Evolutionary conservation across 2,329 filamentous ascomycete genomes (phyloP).

Genomic region (Magnaporthales sp.): DNA sequence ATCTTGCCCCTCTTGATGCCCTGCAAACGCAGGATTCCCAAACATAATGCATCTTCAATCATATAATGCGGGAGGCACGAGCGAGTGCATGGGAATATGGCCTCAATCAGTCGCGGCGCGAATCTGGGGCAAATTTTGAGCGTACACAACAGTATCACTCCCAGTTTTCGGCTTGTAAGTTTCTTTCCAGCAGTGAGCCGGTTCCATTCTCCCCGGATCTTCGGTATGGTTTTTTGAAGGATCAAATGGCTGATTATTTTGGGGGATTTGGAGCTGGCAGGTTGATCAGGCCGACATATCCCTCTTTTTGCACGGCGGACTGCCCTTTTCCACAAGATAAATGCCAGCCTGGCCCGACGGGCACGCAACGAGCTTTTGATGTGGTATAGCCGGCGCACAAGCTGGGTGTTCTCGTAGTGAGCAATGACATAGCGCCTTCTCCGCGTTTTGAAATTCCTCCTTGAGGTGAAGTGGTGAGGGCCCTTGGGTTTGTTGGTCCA

Average conservation of each 20-base stretch:
- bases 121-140: constrained; percentile 23
- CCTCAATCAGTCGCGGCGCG: constrained; percentile 23
- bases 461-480: background rate
- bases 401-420: background rate
- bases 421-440: background rate
- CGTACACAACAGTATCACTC: constrained; percentile 6
- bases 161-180: background rate
- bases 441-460: background rate
- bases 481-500: background rate
- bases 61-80: constrained; percentile 23
- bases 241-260: background rate
- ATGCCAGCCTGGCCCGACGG: background rate
- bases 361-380: background rate
- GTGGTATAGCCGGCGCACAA: background rate
- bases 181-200: background rate
- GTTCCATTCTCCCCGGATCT: background rate
- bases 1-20: background rate
- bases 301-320: background rate
- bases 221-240: background rate
- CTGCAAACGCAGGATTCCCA: constrained; percentile 14
- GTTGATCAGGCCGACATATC: background rate
- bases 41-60: constrained; percentile 25
- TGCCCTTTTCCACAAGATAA: background rate
- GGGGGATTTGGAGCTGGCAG: background rate
- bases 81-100: constrained; percentile 23